Evolutionary conservation across 495 filamentous ascomycete species (phyloP).

Genomic region (Talaromyces borbonicus): DNA sequence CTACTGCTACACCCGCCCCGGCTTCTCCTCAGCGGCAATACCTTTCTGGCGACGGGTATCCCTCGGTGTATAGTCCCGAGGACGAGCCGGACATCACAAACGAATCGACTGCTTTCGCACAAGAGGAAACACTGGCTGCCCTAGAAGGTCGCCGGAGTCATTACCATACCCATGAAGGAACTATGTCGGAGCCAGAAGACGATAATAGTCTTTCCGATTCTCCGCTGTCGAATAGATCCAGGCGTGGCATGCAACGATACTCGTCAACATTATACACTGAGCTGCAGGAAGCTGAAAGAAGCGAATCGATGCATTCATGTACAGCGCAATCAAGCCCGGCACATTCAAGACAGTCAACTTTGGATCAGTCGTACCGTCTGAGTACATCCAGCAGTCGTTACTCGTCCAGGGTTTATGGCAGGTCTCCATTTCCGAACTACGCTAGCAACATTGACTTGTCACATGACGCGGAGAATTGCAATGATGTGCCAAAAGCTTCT

Average conservation of each 20-base stretch:
- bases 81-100: not conserved
- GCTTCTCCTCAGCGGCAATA: constrained; percentile 6
- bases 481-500: not conserved
- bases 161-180: constrained; percentile 10
- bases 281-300: constrained; percentile 2
- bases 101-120: constrained; percentile 3
- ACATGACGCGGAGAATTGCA: not conserved
- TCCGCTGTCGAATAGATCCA: not conserved
- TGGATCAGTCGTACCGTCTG: not conserved
- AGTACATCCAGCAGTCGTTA: not conserved
- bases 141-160: constrained; percentile 15
- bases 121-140: constrained; percentile 17
- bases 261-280: not conserved
- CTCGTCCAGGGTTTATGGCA: not conserved
- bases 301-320: not conserved
- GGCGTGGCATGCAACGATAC: not conserved
- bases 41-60: not conserved
- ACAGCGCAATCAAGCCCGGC: too few relatives aligned
- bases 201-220: constrained; percentile 1
- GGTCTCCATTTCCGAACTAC: not conserved
- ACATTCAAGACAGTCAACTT: not conserved
- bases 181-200: constrained; percentile 5
- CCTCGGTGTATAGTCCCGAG: constrained; percentile 1
- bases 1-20: constrained; percentile 9
- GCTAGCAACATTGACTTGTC: not conserved